These are phyloP conservation scores for Dianthus caryophyllus DNA, from an alignment of 148 eudicot genomes.

Conservation along the genomic window DNA sequence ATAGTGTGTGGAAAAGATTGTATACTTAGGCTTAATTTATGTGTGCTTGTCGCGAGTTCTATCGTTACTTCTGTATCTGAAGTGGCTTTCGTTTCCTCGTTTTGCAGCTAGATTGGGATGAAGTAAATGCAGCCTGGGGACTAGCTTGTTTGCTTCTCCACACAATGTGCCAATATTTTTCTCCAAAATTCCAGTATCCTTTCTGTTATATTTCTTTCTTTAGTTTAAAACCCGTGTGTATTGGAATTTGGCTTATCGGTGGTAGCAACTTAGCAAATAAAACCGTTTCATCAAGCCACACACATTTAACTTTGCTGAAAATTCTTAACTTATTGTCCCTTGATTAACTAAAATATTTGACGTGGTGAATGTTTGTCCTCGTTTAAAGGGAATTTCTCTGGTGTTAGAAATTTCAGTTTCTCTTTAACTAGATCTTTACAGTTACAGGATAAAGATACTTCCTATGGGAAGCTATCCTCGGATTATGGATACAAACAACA, in stretches of 20 bases:
- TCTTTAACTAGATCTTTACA: slow-evolving; percentile 30
- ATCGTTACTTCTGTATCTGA: not conserved
- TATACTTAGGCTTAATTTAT: not conserved
- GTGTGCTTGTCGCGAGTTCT: not conserved
- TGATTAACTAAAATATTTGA: not conserved
- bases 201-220: slow-evolving; percentile 11
- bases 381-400: too few relatives aligned
- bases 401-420: not conserved
- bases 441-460: slow-evolving; percentile 83
- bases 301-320: not conserved
- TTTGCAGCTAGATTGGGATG: slow-evolving; percentile 97
- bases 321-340: not conserved
- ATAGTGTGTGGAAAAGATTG: not conserved
- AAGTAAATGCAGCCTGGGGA: slow-evolving; percentile 99
- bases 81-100: slow-evolving; percentile 3
- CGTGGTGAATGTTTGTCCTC: too few relatives aligned
- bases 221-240: not conserved
- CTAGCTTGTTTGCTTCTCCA: slow-evolving; percentile 98
- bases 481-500: slow-evolving; percentile 85
- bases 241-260: not conserved
- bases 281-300: not conserved
- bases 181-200: slow-evolving; percentile 97
- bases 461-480: slow-evolving; percentile 99
- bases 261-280: not conserved
- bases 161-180: slow-evolving; percentile 91